These are phyloP conservation scores for Dioscorea alata DNA, from an alignment of 106 monocot species.

Conservation along the genomic window DNA sequence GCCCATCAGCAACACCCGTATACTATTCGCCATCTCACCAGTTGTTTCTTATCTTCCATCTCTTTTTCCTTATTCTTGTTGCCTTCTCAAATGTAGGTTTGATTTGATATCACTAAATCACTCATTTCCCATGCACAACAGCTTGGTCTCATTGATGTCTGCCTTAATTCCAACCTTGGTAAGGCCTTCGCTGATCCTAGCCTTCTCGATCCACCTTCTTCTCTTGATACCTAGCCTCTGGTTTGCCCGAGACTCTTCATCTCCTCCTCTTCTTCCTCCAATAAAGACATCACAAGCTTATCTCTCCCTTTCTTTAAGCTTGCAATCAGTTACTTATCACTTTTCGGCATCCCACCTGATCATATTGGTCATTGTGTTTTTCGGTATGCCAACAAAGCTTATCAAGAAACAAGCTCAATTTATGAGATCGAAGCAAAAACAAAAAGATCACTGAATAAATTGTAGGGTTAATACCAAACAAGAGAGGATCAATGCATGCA, in stretches of 20 bases:
- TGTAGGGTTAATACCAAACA: no score
- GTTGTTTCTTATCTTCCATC: no score
- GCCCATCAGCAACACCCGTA: no score
- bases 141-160: conserved; percentile 21
- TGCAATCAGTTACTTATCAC: conserved; percentile 4
- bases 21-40: no score
- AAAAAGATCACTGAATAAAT: conserved; percentile 25
- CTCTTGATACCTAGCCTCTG: no score
- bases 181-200: conserved; percentile 24
- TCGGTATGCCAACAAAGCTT: conserved; percentile 2
- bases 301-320: conserved; percentile 16
- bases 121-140: conserved; percentile 6
- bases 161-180: conserved; percentile 20
- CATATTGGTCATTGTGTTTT: conserved; percentile 15
- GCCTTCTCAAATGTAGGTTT: no score
- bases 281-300: no score
- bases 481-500: no score
- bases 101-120: conserved; percentile 5
- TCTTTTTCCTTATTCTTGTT: no score
- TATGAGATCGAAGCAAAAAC: conserved; percentile 3
- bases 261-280: neutral
- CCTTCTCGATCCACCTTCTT: conserved; percentile 7
- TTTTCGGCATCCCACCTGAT: conserved; percentile 1
- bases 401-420: neutral
- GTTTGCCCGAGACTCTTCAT: conserved; percentile 4